Percentiles rank a stretch among this genome's conserved stretches.
Evolutionary conservation across 768 basidiomycete species (phyloP).

Genomic region (Coprinopsis sp.): DNA sequence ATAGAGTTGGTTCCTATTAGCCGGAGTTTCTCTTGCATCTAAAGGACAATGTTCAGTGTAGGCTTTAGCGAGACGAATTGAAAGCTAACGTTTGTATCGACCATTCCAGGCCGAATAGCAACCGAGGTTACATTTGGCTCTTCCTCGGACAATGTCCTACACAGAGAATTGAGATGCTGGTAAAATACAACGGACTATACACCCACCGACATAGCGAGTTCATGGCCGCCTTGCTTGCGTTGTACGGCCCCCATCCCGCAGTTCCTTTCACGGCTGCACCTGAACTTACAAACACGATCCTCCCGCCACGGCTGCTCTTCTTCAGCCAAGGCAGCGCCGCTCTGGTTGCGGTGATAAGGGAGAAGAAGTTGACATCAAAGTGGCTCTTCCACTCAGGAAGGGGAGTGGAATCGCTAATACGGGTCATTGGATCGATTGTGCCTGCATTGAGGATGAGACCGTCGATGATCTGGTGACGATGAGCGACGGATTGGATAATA

Average conservation of each 20-base stretch:
- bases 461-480: conserved; percentile 63
- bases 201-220: conserved; percentile 75
- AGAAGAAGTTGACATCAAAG: conserved; percentile 89
- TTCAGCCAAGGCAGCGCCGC: conserved; percentile 67
- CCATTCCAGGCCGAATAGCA: conserved; percentile 83
- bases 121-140: conserved; percentile 72
- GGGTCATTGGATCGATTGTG: conserved; percentile 63
- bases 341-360: conserved; percentile 66
- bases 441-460: conserved; percentile 85
- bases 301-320: conserved; percentile 50
- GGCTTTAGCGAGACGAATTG: neutral
- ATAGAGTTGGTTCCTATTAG: conserved; percentile 48
- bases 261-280: conserved; percentile 71
- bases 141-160: conserved; percentile 79
- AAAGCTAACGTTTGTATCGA: conserved; percentile 70
- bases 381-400: conserved; percentile 61
- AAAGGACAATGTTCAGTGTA: conserved; percentile 6
- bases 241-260: conserved; percentile 78
- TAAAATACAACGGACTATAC: neutral
- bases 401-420: conserved; percentile 45
- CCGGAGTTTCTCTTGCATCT: conserved; percentile 72
- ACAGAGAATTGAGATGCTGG: neutral
- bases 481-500: conserved; percentile 51
- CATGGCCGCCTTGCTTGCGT: conserved; percentile 83
- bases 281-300: conserved; percentile 79